These are phyloP conservation scores for Saturnispora ahearnii DNA, from an alignment of 805 yeast genomes.

Conservation along the genomic window DNA sequence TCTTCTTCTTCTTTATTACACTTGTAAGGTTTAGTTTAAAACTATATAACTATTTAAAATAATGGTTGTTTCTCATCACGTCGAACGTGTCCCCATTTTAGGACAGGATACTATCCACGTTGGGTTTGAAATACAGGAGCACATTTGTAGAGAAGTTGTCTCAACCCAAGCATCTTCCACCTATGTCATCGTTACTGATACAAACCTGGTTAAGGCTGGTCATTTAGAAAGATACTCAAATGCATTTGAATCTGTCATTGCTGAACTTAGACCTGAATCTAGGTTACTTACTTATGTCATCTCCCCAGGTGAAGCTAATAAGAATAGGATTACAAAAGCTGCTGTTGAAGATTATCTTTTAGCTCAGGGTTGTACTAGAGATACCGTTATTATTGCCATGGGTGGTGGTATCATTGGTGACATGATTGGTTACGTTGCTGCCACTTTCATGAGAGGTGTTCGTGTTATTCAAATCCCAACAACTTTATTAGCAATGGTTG, in stretches of 20 bases:
- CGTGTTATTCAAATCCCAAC: slow-evolving; percentile 92
- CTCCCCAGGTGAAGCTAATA: slow-evolving; percentile 89
- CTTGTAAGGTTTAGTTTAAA: neutral
- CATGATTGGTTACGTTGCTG: slow-evolving; percentile 98
- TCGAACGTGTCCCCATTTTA: slow-evolving; percentile 60
- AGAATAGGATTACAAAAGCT: slow-evolving; percentile 83
- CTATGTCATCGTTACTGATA: slow-evolving; percentile 83
- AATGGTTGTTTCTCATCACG: slow-evolving; percentile 6
- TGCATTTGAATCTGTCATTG: slow-evolving; percentile 34
- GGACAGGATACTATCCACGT: slow-evolving; percentile 82
- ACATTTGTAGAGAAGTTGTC: slow-evolving; percentile 62
- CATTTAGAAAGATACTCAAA: slow-evolving; percentile 42
- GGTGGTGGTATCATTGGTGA: slow-evolving; percentile 99
- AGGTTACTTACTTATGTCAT: slow-evolving; percentile 68
- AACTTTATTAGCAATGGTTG: slow-evolving; percentile 91
- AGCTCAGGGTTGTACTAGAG: slow-evolving; percentile 84
- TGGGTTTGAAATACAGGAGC: slow-evolving; percentile 72
- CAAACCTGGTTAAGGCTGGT: slow-evolving; percentile 61
- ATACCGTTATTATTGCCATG: slow-evolving; percentile 85
- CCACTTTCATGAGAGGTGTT: slow-evolving; percentile 98
- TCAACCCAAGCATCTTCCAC: slow-evolving; percentile 69
- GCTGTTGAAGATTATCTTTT: slow-evolving; percentile 85
- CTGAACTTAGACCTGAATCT: slow-evolving; percentile 37
- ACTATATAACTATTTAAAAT: neutral
- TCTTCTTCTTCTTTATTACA: neutral